Evolutionary conservation across 352 stramenopile genomes (phyloP), one percentile per base, ranked within the genome.

Genomic region (Phytophthora lateralis): DNA sequence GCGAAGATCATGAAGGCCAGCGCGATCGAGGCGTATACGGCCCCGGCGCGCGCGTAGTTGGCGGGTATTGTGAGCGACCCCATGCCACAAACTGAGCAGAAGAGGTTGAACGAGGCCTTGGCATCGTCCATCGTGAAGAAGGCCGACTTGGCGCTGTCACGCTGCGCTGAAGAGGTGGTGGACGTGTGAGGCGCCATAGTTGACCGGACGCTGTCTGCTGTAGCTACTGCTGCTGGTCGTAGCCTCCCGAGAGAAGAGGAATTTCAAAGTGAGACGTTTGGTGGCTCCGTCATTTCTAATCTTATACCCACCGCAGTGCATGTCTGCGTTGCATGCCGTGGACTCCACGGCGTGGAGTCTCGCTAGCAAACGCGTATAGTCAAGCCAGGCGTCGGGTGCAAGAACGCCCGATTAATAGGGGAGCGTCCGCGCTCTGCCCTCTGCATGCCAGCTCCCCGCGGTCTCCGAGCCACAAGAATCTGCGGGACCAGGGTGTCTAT

Each of bases 11-110:
- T 69, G 41, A 60, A 77, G 29, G 63, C 58, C 38, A 62, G 73
- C 6, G 68, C 27, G 27, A 32, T 32, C 7, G 27, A 32, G 1
- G 76, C 78, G 50, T 69, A 71, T 17, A 70, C 34, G 6, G 77
- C 75, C 9, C 77, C 77, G 18, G 77, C 75, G 15, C 78, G 78
- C 3, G 78, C 71, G 29, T 77, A 88, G 44, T 85, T 88, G 38
- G 65, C 53, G 4, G 78, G 75, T 69, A 88, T 85, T 18, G 70
- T 61, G n/a, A 88, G 72, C 14, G 78, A 80, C 18, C 78, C 78
- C 50, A 88, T 78, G 10, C 77, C 77, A 27, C 59, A 81, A 24
- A 77, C 65, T 41, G 49, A 74, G 41, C 66, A 74, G 57, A 78
- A 78, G 62, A 78, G 69, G 54, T 75, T 78, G 65, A 78, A 78